Evolutionary conservation across 805 yeast genomes (phyloP).

Genomic region (Wickerhamiella galacta): DNA sequence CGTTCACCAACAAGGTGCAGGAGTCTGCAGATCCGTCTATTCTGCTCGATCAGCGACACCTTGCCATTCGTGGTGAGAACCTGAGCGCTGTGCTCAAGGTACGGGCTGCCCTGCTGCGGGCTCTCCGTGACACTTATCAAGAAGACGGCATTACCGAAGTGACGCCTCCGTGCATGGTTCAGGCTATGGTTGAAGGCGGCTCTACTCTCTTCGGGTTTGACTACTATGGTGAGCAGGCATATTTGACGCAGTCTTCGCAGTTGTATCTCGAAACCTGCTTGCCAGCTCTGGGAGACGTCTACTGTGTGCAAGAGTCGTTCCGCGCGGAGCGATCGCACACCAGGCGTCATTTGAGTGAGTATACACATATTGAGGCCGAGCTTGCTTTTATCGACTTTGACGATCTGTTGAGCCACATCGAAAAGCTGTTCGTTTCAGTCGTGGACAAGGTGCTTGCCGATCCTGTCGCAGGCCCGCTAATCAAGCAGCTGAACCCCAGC

Average conservation of each 20-base stretch:
- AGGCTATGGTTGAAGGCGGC: constrained; percentile 99
- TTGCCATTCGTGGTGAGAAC: constrained; percentile 92
- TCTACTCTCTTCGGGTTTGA: constrained; percentile 83
- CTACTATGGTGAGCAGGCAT: constrained; percentile 96
- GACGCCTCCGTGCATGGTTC: constrained; percentile 99
- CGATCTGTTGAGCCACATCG: constrained; percentile 72
- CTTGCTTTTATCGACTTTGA: constrained; percentile 76
- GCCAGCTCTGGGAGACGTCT: constrained; percentile 93
- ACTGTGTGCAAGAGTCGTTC: constrained; percentile 95
- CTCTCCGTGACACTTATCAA: constrained; percentile 59
- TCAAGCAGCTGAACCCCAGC: constrained; percentile 82
- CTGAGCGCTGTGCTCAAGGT: constrained; percentile 86
- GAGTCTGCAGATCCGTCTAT: constrained; percentile 89
- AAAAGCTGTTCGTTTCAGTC: constrained; percentile 50
- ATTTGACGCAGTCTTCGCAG: constrained; percentile 91
- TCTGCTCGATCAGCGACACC: constrained; percentile 86
- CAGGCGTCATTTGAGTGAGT: constrained; percentile 92
- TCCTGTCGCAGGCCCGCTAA: constrained; percentile 80
- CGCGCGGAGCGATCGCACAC: constrained; percentile 98
- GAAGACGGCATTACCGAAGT: constrained; percentile 75
- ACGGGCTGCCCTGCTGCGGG: constrained; percentile 58
- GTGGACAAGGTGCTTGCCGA: constrained; percentile 70
- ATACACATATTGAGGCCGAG: constrained; percentile 93
- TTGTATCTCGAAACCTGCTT: constrained; percentile 90
- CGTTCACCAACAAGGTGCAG: constrained; percentile 85